These are phyloP conservation scores for Porodaedalea pini DNA, from an alignment of 1,284 basidiomycete species.

Conservation along the genomic window DNA sequence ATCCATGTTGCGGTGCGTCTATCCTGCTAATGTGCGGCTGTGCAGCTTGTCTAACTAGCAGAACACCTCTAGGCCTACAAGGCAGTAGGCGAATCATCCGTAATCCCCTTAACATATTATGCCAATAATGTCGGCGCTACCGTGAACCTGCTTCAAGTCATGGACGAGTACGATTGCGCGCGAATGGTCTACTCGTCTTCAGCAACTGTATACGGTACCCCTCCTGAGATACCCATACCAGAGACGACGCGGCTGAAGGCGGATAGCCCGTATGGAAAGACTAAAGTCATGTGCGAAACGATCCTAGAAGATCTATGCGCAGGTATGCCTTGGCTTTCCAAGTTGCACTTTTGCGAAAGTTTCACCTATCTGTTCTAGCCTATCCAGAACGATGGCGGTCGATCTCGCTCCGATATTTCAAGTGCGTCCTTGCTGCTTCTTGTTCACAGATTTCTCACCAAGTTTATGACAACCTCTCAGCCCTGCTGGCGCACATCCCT, in stretches of 20 bases:
- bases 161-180: constrained; percentile 80
- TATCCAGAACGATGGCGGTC: constrained; percentile 73
- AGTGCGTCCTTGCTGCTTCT: constrained; percentile 53
- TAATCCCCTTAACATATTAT: constrained; percentile 92
- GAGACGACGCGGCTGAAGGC: constrained; percentile 88
- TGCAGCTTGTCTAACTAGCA: not conserved
- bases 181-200: constrained; percentile 96
- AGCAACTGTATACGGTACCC: constrained; percentile 98
- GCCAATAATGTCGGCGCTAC: constrained; percentile 88
- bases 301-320: constrained; percentile 89
- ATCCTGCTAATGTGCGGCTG: not conserved
- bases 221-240: constrained; percentile 89
- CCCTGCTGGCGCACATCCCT: constrained; percentile 95
- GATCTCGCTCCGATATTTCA: constrained; percentile 93
- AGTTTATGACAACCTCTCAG: constrained; percentile 39
- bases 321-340: constrained; percentile 42
- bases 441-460: constrained; percentile 19
- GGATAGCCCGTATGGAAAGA: constrained; percentile 92
- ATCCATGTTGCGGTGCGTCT: constrained; percentile 86
- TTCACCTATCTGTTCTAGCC: constrained; percentile 38
- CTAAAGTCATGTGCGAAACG: constrained; percentile 92
- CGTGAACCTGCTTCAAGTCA: constrained; percentile 76
- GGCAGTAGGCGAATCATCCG: constrained; percentile 96
- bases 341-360: constrained; percentile 17
- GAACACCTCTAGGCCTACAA: constrained; percentile 77